These are phyloP conservation scores for Chytriomyces sp. DNA, from an alignment of 192 early-diverging fungal genomes.

Conservation along the genomic window DNA sequence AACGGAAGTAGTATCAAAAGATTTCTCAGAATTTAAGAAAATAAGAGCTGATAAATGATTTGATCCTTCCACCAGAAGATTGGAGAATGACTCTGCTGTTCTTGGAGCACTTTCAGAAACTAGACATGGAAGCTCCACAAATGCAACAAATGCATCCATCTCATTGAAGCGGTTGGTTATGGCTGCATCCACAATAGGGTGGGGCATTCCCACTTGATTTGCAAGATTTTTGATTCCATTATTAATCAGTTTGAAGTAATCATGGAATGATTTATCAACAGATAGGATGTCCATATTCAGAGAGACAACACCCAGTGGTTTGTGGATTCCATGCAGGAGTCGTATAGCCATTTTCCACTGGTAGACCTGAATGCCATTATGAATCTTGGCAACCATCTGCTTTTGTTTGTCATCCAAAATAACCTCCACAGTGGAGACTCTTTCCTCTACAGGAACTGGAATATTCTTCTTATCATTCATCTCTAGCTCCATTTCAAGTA, in stretches of 20 bases:
- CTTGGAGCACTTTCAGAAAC: slow-evolving; percentile 16
- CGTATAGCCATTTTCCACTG: slow-evolving; percentile 65
- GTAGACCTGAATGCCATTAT: slow-evolving; percentile 37
- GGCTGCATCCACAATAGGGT: slow-evolving; percentile 51
- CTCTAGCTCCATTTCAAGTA: slow-evolving; percentile 16
- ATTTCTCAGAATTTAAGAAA: slow-evolving; percentile 8
- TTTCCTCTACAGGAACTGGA: background rate
- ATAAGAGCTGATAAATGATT: slow-evolving; percentile 39
- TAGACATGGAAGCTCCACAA: slow-evolving; percentile 44
- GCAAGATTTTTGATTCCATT: slow-evolving; percentile 54
- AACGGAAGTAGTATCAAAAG: slow-evolving; percentile 1
- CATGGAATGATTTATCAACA: slow-evolving; percentile 45
- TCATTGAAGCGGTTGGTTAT: slow-evolving; percentile 43
- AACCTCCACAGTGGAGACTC: background rate
- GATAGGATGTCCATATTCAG: slow-evolving; percentile 50
- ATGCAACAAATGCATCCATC: slow-evolving; percentile 50
- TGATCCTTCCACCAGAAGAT: slow-evolving; percentile 43
- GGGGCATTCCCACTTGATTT: slow-evolving; percentile 53
- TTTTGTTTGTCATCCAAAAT: background rate
- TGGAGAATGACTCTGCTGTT: slow-evolving; percentile 18
- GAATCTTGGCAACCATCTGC: background rate
- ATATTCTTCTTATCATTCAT: slow-evolving; percentile 19
- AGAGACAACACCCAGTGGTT: slow-evolving; percentile 49
- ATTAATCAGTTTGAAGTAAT: slow-evolving; percentile 52
- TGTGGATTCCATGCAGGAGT: slow-evolving; percentile 58